Percentiles rank a stretch among this genome's conserved stretches.
phyloP scores from a whole-genome alignment of 2,329 filamentous ascomycete genomes.

The Verticillium zaregamsianum region DNA sequence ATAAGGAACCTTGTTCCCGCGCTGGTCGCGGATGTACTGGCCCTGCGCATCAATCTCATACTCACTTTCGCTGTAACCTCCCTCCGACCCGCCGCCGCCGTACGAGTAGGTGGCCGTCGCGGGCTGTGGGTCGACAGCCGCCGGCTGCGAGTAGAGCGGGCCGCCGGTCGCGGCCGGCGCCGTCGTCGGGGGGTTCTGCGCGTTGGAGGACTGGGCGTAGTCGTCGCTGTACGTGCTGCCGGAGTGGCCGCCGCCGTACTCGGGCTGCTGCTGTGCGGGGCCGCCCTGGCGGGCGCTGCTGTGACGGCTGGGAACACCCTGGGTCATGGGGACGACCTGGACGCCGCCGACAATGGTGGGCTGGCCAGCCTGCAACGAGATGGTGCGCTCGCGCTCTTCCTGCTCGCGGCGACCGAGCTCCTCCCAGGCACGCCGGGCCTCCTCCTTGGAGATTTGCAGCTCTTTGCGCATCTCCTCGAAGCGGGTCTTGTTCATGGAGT shows the following conservation, averaged over 20 bases:
- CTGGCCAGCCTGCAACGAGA: constrained; percentile 80
- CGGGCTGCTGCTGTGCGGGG: constrained; percentile 19
- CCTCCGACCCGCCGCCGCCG: constrained; percentile 44
- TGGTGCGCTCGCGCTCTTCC: constrained; percentile 82
- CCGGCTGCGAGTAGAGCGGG: constrained; percentile 15
- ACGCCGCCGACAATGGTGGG: constrained; percentile 89
- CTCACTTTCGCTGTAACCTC: constrained; percentile 65
- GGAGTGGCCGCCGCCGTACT: constrained; percentile 19
- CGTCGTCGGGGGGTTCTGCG: constrained; percentile 30
- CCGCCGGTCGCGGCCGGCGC: constrained; percentile 20
- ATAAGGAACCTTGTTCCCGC: constrained; percentile 55
- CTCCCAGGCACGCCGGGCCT: constrained; percentile 94
- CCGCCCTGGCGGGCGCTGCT: constrained; percentile 37
- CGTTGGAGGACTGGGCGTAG: constrained; percentile 36
- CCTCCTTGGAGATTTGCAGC: constrained; percentile 90
- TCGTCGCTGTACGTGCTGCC: constrained; percentile 27
- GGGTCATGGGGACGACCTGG: constrained; percentile 90
- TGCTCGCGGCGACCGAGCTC: constrained; percentile 91
- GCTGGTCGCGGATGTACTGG: constrained; percentile 56
- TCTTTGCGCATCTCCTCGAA: constrained; percentile 91
- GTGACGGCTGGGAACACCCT: constrained; percentile 57
- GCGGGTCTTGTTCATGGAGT: constrained; percentile 66
- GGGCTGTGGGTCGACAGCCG: constrained; percentile 1
- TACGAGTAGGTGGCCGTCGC: constrained; percentile 6
- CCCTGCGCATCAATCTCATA: constrained; percentile 62